Evolutionary conservation across 805 yeast genomes (phyloP).

Genomic region (Candida alai): DNA sequence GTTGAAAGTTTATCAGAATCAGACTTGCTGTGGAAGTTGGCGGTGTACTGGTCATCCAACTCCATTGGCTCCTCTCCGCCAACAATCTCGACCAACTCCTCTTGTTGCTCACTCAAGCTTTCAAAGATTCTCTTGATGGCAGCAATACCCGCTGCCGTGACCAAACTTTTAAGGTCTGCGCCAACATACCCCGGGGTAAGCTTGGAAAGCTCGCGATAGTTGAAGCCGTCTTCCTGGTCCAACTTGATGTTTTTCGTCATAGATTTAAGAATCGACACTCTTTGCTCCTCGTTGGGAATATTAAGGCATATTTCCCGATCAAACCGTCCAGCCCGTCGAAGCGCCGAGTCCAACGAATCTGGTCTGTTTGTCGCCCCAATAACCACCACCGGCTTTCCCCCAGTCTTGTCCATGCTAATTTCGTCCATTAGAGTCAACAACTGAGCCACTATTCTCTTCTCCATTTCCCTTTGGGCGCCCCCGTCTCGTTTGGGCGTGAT

Average conservation of each 20-base stretch:
- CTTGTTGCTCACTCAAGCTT: conserved; percentile 44
- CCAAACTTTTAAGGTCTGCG: conserved; percentile 91
- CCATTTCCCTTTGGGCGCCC: conserved; percentile 95
- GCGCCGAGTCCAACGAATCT: conserved; percentile 89
- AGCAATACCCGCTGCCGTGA: conserved; percentile 90
- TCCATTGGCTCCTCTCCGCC: conserved; percentile 27
- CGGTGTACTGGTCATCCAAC: conserved; percentile 21
- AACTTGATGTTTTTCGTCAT: conserved; percentile 67
- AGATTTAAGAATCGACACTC: conserved; percentile 70
- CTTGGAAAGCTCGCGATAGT: conserved; percentile 73
- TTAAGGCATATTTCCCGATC: conserved; percentile 91
- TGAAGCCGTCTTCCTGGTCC: conserved; percentile 55
- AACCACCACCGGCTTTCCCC: conserved; percentile 88
- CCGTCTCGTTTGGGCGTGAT: conserved; percentile 98
- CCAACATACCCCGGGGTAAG: conserved; percentile 97
- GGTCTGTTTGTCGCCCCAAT: conserved; percentile 98
- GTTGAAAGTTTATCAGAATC: conserved; percentile 47
- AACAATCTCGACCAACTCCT: conserved; percentile 8
- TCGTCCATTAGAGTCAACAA: conserved; percentile 93
- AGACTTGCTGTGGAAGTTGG: conserved; percentile 30
- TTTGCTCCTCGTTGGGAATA: conserved; percentile 87
- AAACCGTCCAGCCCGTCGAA: conserved; percentile 94
- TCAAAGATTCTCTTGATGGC: conserved; percentile 91
- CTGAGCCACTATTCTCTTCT: conserved; percentile 93
- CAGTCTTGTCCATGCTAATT: conserved; percentile 79